phyloP scores from a whole-genome alignment of 108 stramenopile species.

The Pseudonitzschia pungens region DNA sequence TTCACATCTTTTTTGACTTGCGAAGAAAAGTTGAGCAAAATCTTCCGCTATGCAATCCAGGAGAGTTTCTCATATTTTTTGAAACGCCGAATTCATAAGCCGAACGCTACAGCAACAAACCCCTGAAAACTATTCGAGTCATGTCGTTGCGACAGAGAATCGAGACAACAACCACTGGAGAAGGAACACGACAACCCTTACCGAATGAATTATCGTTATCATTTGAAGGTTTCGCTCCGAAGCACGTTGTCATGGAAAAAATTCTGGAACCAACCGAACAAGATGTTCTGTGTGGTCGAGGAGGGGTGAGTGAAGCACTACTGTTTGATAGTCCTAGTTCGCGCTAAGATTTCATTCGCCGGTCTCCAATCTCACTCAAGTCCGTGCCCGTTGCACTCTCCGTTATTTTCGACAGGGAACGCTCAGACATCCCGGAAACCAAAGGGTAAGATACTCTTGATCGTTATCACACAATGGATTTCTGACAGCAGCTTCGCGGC shows the following conservation, averaged over 20 bases:
- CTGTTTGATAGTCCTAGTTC: background rate
- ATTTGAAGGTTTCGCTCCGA: no score
- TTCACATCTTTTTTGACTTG: no score
- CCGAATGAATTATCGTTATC: no score
- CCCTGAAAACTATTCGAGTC: no score
- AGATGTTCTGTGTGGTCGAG: conserved; percentile 7
- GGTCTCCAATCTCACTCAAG: background rate
- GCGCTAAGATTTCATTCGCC: background rate
- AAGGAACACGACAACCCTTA: no score
- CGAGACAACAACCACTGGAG: no score
- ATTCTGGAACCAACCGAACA: background rate
- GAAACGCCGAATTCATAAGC: no score
- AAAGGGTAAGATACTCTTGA: background rate
- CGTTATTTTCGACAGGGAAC: background rate
- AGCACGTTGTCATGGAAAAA: background rate
- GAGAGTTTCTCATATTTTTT: no score
- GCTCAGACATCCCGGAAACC: background rate
- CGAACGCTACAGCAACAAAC: no score
- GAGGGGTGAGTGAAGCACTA: background rate
- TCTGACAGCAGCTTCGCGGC: background rate
- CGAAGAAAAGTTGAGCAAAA: no score
- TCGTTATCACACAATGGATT: background rate
- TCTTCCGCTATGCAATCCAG: no score
- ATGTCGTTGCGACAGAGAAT: no score
- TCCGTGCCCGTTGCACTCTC: background rate